Conservation (phyloP, 441 rosid genomes). For the Heliophila coronopifolia region DNA sequence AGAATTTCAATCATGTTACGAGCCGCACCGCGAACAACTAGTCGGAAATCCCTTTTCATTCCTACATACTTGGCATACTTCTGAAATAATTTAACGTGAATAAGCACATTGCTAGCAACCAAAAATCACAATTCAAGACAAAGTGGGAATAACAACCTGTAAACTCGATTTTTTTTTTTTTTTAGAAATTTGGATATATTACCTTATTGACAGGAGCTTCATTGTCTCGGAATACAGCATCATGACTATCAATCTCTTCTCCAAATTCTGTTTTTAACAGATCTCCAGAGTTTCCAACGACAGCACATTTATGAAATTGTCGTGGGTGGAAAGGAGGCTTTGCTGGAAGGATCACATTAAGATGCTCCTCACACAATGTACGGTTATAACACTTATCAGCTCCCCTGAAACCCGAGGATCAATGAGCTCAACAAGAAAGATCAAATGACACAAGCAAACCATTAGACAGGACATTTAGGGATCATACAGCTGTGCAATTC, state of each 20-base stretch:
- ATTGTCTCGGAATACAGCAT: constrained; percentile 87
- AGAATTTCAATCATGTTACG: constrained; percentile 85
- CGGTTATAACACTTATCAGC: constrained; percentile 74
- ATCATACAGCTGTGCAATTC: constrained; percentile 88
- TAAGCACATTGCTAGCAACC: background rate
- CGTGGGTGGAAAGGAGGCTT: constrained; percentile 86
- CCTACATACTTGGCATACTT: constrained; percentile 92
- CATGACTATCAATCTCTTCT: constrained; percentile 86
- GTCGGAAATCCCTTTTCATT: constrained; percentile 85
- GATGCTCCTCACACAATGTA: constrained; percentile 87
- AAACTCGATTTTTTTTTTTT: no score
- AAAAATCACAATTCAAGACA: constrained; percentile 15
- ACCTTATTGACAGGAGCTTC: constrained; percentile 97
- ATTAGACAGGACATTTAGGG: background rate
- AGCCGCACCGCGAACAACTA: constrained; percentile 96
- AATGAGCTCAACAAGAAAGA: constrained; percentile 1
- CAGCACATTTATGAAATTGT: constrained; percentile 82
- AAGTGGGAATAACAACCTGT: background rate
- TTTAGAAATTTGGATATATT: constrained; percentile 3
- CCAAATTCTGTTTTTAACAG: constrained; percentile 81
- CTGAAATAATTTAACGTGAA: constrained; percentile 27
- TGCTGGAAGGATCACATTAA: constrained; percentile 74
- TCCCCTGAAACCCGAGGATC: constrained; percentile 50
- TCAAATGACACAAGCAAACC: constrained; percentile 6
- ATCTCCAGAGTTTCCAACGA: constrained; percentile 96